A percentile compares a stretch with the other conserved stretches of the same genome.
Evolutionary conservation across 257 asterid species (phyloP).

Genomic region (Lavandula angustifolia): DNA sequence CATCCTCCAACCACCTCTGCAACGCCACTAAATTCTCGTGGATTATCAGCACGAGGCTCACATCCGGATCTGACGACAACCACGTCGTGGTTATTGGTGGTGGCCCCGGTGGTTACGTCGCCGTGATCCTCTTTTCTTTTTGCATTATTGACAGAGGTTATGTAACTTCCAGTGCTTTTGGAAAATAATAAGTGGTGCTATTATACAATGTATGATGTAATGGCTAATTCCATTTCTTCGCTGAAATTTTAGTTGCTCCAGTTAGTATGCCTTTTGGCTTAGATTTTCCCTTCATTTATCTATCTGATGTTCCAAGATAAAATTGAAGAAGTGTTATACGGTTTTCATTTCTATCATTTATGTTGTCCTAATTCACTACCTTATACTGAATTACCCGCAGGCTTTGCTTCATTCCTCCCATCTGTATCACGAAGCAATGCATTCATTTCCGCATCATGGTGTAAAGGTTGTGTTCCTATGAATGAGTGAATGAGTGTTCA

Average conservation of each 20-base stretch:
- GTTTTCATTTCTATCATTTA: conserved; percentile 13
- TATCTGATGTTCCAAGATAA: too few species aligned
- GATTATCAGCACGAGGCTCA: conserved; percentile 46
- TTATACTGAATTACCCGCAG: conserved; percentile 39
- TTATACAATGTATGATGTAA: background rate
- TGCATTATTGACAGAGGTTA: background rate
- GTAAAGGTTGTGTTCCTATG: conserved; percentile 74
- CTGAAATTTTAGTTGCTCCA: background rate
- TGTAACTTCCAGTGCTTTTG: too few species aligned
- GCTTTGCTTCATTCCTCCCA: conserved; percentile 98
- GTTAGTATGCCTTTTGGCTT: background rate
- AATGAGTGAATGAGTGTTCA: too few species aligned
- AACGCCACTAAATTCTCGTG: conserved; percentile 34
- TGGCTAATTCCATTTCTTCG: background rate
- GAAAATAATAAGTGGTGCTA: background rate
- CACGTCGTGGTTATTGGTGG: conserved; percentile 95
- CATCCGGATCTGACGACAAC: conserved; percentile 76
- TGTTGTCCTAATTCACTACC: conserved; percentile 21
- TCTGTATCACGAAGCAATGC: conserved; percentile 95
- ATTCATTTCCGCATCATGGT: conserved; percentile 83
- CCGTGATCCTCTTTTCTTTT: conserved; percentile 77
- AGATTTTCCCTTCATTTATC: too few species aligned
- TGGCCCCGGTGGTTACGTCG: conserved; percentile 99
- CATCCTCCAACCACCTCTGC: conserved; percentile 27
- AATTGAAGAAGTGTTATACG: conserved; percentile 5